Conservation (phyloP, 352 stramenopile genomes). For the Globisporangium rhizosaccharum region DNA sequence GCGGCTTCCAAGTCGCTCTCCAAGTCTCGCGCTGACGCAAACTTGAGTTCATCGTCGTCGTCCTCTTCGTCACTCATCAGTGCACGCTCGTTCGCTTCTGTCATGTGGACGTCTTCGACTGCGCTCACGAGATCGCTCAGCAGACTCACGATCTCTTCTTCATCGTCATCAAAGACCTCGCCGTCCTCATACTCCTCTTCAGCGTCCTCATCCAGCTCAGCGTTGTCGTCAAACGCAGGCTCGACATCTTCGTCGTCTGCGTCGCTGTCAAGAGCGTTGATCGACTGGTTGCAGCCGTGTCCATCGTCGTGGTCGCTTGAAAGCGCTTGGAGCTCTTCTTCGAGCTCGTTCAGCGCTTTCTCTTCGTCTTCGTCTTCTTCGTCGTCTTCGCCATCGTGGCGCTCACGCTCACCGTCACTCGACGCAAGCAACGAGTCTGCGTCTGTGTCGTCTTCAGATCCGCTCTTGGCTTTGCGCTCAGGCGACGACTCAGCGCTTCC, state of each 20-base stretch:
- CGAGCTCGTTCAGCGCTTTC: slow-evolving; percentile 8
- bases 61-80: slow-evolving; percentile 6
- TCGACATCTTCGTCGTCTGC: slow-evolving; percentile 7
- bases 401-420: slow-evolving; percentile 9
- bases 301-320: not conserved
- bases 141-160: slow-evolving; percentile 23
- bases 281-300: slow-evolving; percentile 1
- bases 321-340: slow-evolving; percentile 8
- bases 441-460: slow-evolving; percentile 9
- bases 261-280: not conserved
- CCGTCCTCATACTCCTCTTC: slow-evolving; percentile 9
- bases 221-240: not conserved
- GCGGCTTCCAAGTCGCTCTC: slow-evolving; percentile 5
- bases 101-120: not conserved
- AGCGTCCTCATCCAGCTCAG: slow-evolving; percentile 12
- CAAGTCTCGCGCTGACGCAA: not conserved
- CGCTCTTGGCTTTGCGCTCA: slow-evolving; percentile 2
- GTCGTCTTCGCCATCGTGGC: slow-evolving; percentile 12
- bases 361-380: slow-evolving; percentile 11
- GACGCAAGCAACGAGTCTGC: slow-evolving; percentile 1
- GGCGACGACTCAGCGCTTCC: not conserved
- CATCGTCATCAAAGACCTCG: slow-evolving; percentile 12
- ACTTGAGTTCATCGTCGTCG: slow-evolving; percentile 3
- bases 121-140: slow-evolving; percentile 20
- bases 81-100: slow-evolving; percentile 7